Base-by-base conservation (phyloP, 495 filamentous ascomycete genomes). In the Trichoderma orchidacearum region DNA sequence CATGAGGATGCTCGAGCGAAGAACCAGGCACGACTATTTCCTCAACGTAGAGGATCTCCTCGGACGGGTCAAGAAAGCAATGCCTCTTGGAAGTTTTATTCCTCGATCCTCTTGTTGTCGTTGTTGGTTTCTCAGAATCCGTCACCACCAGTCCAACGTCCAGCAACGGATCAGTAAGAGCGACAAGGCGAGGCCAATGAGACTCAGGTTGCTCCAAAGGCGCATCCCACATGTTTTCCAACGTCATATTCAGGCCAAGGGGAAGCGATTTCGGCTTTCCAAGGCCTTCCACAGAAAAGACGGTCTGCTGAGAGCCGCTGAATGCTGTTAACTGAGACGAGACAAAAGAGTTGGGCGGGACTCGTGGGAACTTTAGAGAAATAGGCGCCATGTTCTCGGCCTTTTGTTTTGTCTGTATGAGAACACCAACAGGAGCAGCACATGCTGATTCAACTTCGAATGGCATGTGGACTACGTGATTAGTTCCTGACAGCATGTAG, bases 361-460 rank as follows among this genome's bases (percentile, higher is more conserved):
- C 76, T 31, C 73, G 71, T 12, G 78, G 78, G 51, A 80, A 68
- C 53, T 75, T 75, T 11, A 81, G 62, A 18, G 76, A 71, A 0
- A 74, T 63, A 6, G 77, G 57, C 1, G 67, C 62, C 4, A 66
- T 54, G 30, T 62, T 68, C 31, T 76, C 71, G 32, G 65, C 64
- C 50, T 66, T 69, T 38, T 68, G 67, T 59, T 86, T 95, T 35
- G 90, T 72, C 64, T 96, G 91, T 56, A 99, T 80, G 18, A 99
- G 75, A 30, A 96, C 72, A 9, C 93, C 93, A 18, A 80, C 74
- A 5, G 89, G 84, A 18, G 89, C 85, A 13, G 91, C 83, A 70
- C 91, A 87, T 9, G 88, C 89, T 51, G 79, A 82, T 63, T 96
- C 89, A 32, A 96, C 85, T 68, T 96, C 90, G 62, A 99, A 97